A percentile compares a stretch with the other conserved stretches of the same genome.
Conservation (phyloP, 2,329 filamentous ascomycete species). For the Diaporthe batatas region DNA sequence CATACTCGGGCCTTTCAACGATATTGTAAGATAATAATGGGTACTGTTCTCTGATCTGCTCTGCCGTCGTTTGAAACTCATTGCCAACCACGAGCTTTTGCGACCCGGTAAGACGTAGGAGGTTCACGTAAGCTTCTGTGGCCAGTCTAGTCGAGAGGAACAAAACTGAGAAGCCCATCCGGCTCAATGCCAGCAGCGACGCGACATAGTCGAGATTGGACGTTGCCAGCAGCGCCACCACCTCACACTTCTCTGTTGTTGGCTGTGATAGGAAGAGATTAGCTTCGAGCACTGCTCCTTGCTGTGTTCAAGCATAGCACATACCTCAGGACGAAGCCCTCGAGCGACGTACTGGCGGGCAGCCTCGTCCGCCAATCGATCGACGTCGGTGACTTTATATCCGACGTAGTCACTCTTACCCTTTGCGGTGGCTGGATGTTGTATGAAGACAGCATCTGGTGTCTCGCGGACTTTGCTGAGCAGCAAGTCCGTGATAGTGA, state of each 20-base stretch:
- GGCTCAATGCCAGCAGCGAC: conserved; percentile 64
- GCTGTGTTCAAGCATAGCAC: background rate
- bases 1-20: conserved; percentile 41
- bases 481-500: conserved; percentile 38
- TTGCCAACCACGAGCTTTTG: conserved; percentile 48
- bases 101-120: conserved; percentile 59
- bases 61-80: conserved; percentile 37
- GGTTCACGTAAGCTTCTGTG: conserved; percentile 61
- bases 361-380: conserved; percentile 38
- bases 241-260: conserved; percentile 48
- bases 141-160: conserved; percentile 68
- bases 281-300: background rate
- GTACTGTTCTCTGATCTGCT: conserved; percentile 47
- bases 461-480: conserved; percentile 38
- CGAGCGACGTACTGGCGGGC: conserved; percentile 36
- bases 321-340: conserved; percentile 37
- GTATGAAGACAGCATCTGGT: conserved; percentile 36
- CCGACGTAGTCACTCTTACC: conserved; percentile 39
- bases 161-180: conserved; percentile 65
- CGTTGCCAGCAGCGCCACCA: conserved; percentile 61
- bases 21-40: conserved; percentile 45
- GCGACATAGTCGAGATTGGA: conserved; percentile 66
- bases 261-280: background rate
- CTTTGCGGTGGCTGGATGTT: conserved; percentile 37
- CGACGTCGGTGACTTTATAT: conserved; percentile 36